Evolutionary conservation across 257 asterid genomes (phyloP), one percentile per base, ranked within the genome.

Genomic region (Lycium barbarum): DNA sequence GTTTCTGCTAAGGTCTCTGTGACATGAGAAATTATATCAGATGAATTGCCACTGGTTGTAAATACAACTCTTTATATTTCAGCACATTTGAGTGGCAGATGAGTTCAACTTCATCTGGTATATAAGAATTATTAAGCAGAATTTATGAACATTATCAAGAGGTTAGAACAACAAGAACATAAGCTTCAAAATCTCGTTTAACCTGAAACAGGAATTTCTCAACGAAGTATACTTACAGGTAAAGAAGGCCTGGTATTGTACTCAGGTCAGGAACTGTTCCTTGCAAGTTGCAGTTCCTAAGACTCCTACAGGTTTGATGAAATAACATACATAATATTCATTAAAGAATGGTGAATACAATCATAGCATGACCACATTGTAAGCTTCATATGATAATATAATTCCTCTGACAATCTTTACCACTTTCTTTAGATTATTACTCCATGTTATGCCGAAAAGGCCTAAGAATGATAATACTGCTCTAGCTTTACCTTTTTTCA

Each of bases 1-100:
- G 83, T 91, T 91, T 78, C 74, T 76, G 87, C 94, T 90, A 78
- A 91, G 90, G 86, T 91, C 94, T 87, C 93, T 91, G 92, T 83
- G 71, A 86, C 65, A 86, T 4, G 74, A 83, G 61, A 51, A 51
- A 22, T 6, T 74, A 22, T 74, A 74, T 74, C 81, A 49, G 13
- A 74, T 74, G 62, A 20, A 49, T 51, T 3, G 20, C 57, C 85
- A 58, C 49, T 55, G 63, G 76, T 40, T 47, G 38, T 63, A 49
- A 66, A 38, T 35, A 72, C 9, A 74, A 62, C 58, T 36, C 40
- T 7, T 49, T 68, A n/a, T 79, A 83, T 20, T 53, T 59, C 55
- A 38, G 72, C 79, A 35, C 13, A 76, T 59, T 11, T n/a, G 40
- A 47, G 59, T 47, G 20, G 81, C 43, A 73, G 81, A 49, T 20